Evolutionary conservation across 306 rosid species (phyloP).

Genomic region (Lathyrus sativus): DNA sequence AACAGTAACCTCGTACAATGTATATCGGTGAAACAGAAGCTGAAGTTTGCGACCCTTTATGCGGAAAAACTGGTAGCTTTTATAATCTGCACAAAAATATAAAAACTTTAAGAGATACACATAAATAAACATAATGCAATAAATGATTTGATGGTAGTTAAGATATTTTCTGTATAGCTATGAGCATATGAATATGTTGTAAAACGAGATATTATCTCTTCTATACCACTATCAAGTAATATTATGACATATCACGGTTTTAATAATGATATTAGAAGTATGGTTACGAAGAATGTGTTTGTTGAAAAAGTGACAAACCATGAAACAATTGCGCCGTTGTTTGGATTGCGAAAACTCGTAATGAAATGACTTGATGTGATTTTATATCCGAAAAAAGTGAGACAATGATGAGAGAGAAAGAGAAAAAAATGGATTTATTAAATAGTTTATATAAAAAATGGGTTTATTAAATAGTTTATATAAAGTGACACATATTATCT

Average conservation of each 20-base stretch:
- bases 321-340: conserved; percentile 7
- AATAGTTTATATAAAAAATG: no score
- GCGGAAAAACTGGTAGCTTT: no score
- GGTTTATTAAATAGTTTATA: no score
- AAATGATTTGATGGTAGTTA: background rate
- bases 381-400: background rate
- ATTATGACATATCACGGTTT: no score
- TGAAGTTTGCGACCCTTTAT: background rate
- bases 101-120: background rate
- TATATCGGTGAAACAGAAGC: conserved; percentile 31
- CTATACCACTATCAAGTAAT: no score
- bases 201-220: no score
- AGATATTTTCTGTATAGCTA: background rate
- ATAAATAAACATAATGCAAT: background rate
- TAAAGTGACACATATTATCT: no score
- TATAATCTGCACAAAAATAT: background rate
- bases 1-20: conserved; percentile 44
- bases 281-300: background rate
- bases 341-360: background rate
- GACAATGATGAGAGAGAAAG: conserved; percentile 3
- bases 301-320: background rate
- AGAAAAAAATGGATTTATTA: no score
- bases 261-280: background rate
- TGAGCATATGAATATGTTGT: background rate
- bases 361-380: background rate